Evolutionary conservation across 2,329 filamentous ascomycete species (phyloP), one percentile per base, ranked within the genome.

Genomic region (Botryotinia convoluta): DNA sequence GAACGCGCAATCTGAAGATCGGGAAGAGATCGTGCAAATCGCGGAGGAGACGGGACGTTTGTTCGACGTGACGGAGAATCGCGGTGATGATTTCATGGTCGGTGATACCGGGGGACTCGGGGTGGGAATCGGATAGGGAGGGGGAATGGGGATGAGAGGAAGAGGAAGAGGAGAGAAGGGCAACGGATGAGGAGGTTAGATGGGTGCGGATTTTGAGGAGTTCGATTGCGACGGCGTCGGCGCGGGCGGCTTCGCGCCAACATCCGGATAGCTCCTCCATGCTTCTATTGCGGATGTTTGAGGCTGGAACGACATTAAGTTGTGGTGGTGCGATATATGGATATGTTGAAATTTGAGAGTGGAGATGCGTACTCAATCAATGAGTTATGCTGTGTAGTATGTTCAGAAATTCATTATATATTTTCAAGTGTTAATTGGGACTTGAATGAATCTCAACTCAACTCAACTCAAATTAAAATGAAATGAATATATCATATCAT

Each of bases 11-110:
- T 69, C 84, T 80, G 77, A 90, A 85, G 39, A 87, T 80, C 69
- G 87, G 86, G 37, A 87, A 86, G 54, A 85, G 83, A 74, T 90
- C 87, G 63, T 86, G 86, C 26, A 91, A 81, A 70, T 88, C 85
- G 59, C 87, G 85, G 14, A 91, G 85, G 26, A 86, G 79, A 51
- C 82, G 81, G 71, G 83, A 82, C 7, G 85, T 84, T 8, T 76
- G 74, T 61, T 80, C 77, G 71, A 81, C 72, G 67, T 79, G 75
- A 16, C 72, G 76, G 45, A 86, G 83, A 12, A 89, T 81, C 22
- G 82, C 81, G 9, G 82, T 81, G 75, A 90, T 82, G 74, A 87
- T 84, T 29, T 85, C 81, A 60, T 85, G 84, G 26, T 68, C 45
- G 4, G 9, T 1, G 37, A 20, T 63, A 1, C 1, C 4, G 35